Evolutionary conservation across 139 green algal genomes (phyloP), one percentile per base, ranked within the genome.

Genomic region (Limnomonas spitsbergensis): DNA sequence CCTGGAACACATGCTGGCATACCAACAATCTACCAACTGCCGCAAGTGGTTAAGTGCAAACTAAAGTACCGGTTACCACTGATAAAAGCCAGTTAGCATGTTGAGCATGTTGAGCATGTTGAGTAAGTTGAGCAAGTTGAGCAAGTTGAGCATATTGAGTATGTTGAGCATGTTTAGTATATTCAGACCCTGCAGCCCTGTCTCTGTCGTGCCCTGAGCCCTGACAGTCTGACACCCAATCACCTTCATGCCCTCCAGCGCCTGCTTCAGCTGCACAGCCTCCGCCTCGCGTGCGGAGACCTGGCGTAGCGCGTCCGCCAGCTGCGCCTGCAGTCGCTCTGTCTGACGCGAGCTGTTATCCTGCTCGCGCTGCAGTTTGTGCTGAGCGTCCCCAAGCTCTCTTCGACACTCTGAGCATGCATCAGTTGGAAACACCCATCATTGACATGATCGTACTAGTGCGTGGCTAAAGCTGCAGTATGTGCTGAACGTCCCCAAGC

Each of bases 351-450:
- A 14, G 47, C 20, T 61, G 47, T 20, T 73, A 29, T 38, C 70
- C 24, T 73, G 40, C 61, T 80, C 75, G 20, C 75, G 71, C 75
- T 80, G 53, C 9, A 35, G 37, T 2, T 56, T 52, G 75, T 79
- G 69, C 36, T 73, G 47, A 66, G 56, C 54, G 56, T 4, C 35
- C 67, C 67, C 4, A 24, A 47, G 67, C 67, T 74, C 67, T 53
- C 31, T 24, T 32, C 14, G 26, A 9, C 29, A 74, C 68, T 32
- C 7, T 20, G n/a, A 66, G 35, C 36, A 61, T 3, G 4, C 7
- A 39, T 54, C 72, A 42, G 68, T 68, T 47, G 31, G 47, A 77
- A 24, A 34, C 47, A 42, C 68, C 72, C 38, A 69, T 53, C n/a
- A 68, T 32, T 2, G 72, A 42, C 14, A 69, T 47, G 7, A 77